Evolutionary conservation across 805 yeast genomes (phyloP).

Genomic region (Ogataea populi-albae): DNA sequence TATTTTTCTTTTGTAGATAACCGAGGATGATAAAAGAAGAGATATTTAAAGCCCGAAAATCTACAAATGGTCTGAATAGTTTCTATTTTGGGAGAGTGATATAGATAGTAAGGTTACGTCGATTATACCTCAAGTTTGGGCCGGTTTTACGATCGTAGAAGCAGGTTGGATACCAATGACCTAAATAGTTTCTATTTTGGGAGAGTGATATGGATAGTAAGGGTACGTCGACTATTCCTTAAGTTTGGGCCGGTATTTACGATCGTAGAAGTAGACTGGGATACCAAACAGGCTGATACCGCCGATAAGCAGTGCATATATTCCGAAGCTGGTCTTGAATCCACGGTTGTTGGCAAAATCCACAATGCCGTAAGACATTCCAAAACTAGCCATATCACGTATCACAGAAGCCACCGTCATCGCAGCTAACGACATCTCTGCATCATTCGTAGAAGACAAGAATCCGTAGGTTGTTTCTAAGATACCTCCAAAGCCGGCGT

Average conservation of each 20-base stretch:
- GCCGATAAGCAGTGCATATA: slow-evolving; percentile 4
- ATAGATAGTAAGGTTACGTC: too few species aligned
- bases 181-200: slow-evolving; percentile 2
- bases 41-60: not conserved
- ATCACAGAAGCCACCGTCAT: slow-evolving; percentile 6
- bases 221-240: not conserved
- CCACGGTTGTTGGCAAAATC: slow-evolving; percentile 2
- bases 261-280: slow-evolving; percentile 3
- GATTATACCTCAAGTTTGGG: not conserved
- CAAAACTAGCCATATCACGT: slow-evolving; percentile 5
- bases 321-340: slow-evolving; percentile 1
- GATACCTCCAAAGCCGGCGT: slow-evolving; percentile 5
- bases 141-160: too few species aligned
- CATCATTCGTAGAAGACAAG: slow-evolving; percentile 2
- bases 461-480: slow-evolving; percentile 3
- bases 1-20: too few species aligned
- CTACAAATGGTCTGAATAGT: slow-evolving; percentile 3
- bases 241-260: not conserved
- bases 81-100: not conserved
- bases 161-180: slow-evolving; percentile 3
- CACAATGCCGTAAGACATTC: slow-evolving; percentile 4
- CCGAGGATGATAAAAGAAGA: too few species aligned
- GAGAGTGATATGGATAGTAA: not conserved
- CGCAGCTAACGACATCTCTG: slow-evolving; percentile 4
- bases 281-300: slow-evolving; percentile 2